Conservation (phyloP, 306 rosid genomes). For the Acacia confusa region DNA sequence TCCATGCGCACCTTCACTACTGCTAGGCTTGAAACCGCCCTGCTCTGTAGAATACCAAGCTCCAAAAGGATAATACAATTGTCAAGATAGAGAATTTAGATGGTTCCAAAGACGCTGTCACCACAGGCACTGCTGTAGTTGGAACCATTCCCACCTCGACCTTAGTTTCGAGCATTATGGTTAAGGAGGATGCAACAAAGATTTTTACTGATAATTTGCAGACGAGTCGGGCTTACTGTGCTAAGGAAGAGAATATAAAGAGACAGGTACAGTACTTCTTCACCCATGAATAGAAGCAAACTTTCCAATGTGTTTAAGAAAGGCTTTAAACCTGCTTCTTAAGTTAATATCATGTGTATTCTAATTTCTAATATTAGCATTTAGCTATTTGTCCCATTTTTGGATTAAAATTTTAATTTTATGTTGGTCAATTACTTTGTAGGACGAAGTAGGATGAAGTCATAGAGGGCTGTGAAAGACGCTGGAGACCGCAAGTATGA, state of each 20-base stretch:
- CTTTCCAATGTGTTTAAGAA: neutral
- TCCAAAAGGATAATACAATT: conserved; percentile 56
- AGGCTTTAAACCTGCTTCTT: neutral
- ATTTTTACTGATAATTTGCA: conserved; percentile 88
- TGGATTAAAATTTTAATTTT: neutral
- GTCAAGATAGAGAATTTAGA: conserved; percentile 75
- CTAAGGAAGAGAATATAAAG: conserved; percentile 83
- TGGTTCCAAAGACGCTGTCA: conserved; percentile 50
- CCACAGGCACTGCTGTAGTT: conserved; percentile 32
- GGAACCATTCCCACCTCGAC: conserved; percentile 38
- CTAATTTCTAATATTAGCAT: neutral
- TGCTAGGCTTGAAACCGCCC: conserved; percentile 59
- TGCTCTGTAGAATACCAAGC: conserved; percentile 67
- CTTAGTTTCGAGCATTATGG: conserved; percentile 62
- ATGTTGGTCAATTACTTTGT: neutral
- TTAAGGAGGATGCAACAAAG: conserved; percentile 80
- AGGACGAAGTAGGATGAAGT: too few relatives aligned
- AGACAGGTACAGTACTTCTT: conserved; percentile 54
- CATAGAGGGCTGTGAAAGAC: too few relatives aligned
- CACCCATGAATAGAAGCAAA: neutral
- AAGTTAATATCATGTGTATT: neutral
- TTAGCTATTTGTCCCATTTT: neutral
- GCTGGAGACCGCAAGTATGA: too few relatives aligned
- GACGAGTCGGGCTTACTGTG: conserved; percentile 92
- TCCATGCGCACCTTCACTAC: conserved; percentile 91